phyloP scores from a whole-genome alignment of 179 eudicot species.

The Beta lomatogona region DNA sequence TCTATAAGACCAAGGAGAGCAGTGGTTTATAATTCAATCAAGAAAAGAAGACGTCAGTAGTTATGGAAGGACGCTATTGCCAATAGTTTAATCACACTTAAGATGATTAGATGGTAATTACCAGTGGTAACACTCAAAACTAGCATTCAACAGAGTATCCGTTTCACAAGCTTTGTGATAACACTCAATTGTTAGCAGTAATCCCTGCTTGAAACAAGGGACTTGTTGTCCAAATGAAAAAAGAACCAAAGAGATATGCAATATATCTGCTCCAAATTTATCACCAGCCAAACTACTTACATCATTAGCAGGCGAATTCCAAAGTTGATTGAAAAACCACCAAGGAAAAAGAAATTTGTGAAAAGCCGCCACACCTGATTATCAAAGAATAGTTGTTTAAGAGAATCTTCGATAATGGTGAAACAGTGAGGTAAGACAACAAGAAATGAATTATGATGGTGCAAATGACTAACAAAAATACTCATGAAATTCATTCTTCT shows the following conservation, averaged over 20 bases:
- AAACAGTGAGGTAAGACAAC: neutral
- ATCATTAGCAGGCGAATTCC: constrained; percentile 94
- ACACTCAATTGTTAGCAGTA: neutral
- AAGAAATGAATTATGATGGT: neutral
- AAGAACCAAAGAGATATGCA: neutral
- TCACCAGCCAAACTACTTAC: constrained; percentile 48
- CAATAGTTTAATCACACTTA: too few relatives aligned
- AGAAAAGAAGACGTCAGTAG: too few relatives aligned
- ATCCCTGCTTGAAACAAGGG: neutral
- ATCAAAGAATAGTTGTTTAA: constrained; percentile 17
- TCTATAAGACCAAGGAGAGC: too few relatives aligned
- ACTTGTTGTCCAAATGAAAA: neutral
- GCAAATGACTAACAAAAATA: neutral
- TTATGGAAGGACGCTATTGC: too few relatives aligned
- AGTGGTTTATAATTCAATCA: too few relatives aligned
- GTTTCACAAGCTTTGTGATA: neutral
- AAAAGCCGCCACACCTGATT: constrained; percentile 82
- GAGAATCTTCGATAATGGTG: neutral
- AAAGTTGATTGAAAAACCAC: constrained; percentile 82
- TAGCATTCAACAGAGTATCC: neutral
- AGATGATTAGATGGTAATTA: too few relatives aligned
- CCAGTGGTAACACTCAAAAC: neutral
- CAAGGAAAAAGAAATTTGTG: constrained; percentile 85
- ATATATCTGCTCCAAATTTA: neutral
- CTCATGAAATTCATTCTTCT: neutral